Conservation (phyloP, 2,329 filamentous ascomycete species). For the Alternaria solani region DNA sequence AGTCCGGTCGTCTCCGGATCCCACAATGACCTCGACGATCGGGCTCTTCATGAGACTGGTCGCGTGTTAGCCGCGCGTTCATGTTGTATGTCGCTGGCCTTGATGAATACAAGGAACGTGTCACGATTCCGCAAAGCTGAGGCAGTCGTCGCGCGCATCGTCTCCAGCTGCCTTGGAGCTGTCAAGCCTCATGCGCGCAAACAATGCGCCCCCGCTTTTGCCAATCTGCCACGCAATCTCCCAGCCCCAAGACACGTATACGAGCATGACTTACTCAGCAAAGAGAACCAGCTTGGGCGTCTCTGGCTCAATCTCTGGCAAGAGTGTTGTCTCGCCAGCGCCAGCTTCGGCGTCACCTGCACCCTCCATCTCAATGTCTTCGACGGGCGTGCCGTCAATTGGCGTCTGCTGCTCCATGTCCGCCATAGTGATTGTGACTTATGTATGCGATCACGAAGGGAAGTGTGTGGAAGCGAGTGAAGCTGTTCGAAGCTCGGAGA, state of each 20-base stretch:
- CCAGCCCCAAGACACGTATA: neutral
- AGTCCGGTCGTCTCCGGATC: constrained; percentile 64
- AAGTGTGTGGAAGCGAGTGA: constrained; percentile 6
- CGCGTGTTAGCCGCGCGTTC: constrained; percentile 19
- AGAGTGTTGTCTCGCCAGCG: constrained; percentile 39
- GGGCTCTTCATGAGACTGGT: constrained; percentile 58
- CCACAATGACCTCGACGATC: constrained; percentile 57
- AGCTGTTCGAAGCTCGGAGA: neutral
- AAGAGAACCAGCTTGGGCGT: constrained; percentile 53
- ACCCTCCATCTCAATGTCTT: constrained; percentile 61
- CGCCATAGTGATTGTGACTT: constrained; percentile 32
- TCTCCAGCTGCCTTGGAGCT: neutral
- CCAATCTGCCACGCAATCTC: neutral
- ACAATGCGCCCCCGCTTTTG: neutral
- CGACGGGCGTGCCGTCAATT: constrained; percentile 41
- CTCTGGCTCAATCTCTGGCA: constrained; percentile 56
- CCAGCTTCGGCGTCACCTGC: constrained; percentile 22
- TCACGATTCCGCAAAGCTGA: neutral
- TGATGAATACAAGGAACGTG: neutral
- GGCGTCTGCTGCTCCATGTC: constrained; percentile 42
- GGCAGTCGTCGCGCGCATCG: neutral
- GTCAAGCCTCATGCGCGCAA: neutral
- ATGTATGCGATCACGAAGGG: neutral
- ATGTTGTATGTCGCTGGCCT: neutral
- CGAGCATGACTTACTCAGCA: constrained; percentile 52